Base-by-base conservation (phyloP, 2,329 filamentous ascomycete genomes). In the Tolypocladium ophioglossoides region DNA sequence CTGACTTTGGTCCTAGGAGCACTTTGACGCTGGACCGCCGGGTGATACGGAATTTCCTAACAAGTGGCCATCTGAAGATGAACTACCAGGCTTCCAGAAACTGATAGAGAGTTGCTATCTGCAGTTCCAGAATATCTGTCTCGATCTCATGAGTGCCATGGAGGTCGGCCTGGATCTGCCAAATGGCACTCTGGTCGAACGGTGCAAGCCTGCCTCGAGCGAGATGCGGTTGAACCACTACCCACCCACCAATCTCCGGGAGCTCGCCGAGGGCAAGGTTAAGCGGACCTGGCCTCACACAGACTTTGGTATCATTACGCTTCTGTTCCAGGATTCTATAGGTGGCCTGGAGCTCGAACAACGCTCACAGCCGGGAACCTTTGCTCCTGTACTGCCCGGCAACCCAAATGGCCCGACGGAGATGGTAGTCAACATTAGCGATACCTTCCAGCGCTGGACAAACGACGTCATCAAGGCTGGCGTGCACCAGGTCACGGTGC, bases 281-380 rank as follows among this genome's bases (percentile, higher is more conserved):
- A 57, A 53, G 9, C 47, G 57, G 22, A 57, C 55, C 14, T 53
- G 55, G 40, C 54, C 56, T 27, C 56, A 59, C 38, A 58, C 56
- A 3, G 56, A 56, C 27, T 55, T 57, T 18, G 52, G 54, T 24
- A 55, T 57, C 20, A 56, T 59, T 20, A 58, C 56, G 4, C 52
- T 76, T 32, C 64, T 78, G 4, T 67, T 76, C 51, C 74, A 76
- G 56, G 71, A 75, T 50, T 61, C 64, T 2, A 60, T 69, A 48
- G 69, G 70, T 14, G 75, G 72, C 2, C 61, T 78, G 11, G 68
- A 78, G 56, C 72, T 77, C 14, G 66, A 72, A 40, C 65, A 75
- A 40, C 64, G 63, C 76, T 72, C 62, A 9, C 27, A 51, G 2
- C 50, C 37, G 2, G 50, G 50, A 14, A 51, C 50, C 3, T 51